Base-by-base conservation (phyloP, 345 rosid species). In the Trapa incisa region DNA sequence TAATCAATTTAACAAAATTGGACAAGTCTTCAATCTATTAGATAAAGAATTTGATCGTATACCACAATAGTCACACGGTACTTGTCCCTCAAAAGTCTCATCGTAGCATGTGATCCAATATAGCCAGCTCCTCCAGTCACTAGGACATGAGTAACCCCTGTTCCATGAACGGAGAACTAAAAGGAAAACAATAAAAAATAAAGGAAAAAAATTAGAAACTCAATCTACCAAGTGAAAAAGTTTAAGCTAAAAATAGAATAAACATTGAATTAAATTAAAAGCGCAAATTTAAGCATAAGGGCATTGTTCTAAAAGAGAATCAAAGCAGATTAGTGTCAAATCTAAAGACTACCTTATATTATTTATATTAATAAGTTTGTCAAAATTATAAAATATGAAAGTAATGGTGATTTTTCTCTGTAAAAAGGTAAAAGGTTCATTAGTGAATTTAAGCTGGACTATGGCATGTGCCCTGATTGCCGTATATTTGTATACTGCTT, bases 101-200 rank as follows among this genome's bases (percentile, higher is more conserved):
- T 68, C 2, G 96, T 77, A 70, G 98, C 97, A 82, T 93, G 98
- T 67, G 98, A 93, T 67, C 97, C 98, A 47, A 93, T 93, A 68
- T 84, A 92, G 61, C 98, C 97, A 66, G 98, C 98, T 47, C 98
- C 98, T 42, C 98, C 98, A 0, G 98, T 92, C 72, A 92, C 97
- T 22, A 92, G 84, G 42, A 92, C 97, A 79, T 92, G 98, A 42
- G 81, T 81, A 54, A 89, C 88, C 36, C 97, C 96, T 67, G 80
- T 78, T 75, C 89, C 86, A 29, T 67, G 91, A 2, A 72, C 70
- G 38, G 93, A 80, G 67, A 92, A 88, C 98, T 89, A 71, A 64
- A 71, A 60, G 66, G 35, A 60, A 38, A 22, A 45, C 60, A 64
- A 62, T 29, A 66, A 68, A 47, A 61, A 63, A 29, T 45, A 38